Conservation (phyloP, 2,329 filamentous ascomycete species). For the Diplocarpon rosae region DNA sequence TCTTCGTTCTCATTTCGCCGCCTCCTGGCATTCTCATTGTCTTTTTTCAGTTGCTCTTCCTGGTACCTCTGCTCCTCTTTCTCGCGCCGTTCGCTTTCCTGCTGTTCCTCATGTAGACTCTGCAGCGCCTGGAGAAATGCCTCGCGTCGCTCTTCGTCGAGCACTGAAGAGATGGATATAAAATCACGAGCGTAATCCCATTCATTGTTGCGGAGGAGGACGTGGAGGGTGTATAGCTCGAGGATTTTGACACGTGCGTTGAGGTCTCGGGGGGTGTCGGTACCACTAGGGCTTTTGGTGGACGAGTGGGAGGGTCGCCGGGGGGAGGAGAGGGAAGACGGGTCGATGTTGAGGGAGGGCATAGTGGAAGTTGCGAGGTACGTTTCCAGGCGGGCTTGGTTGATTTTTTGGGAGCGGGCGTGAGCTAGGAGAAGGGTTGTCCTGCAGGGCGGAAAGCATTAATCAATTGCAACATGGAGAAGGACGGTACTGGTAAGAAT, state of each 20-base stretch:
- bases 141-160: constrained; percentile 87
- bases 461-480: too few relatives aligned
- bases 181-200: constrained; percentile 95
- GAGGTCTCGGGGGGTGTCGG: constrained; percentile 75
- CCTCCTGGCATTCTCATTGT: constrained; percentile 46
- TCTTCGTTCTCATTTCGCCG: constrained; percentile 49
- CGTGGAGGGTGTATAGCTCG: constrained; percentile 89
- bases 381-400: constrained; percentile 78
- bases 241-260: constrained; percentile 81
- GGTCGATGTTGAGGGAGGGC: constrained; percentile 62
- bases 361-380: constrained; percentile 71
- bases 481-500: constrained; percentile 12
- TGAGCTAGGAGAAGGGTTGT: constrained; percentile 87
- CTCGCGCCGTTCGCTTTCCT: constrained; percentile 53
- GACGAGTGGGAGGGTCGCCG: constrained; percentile 44
- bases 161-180: constrained; percentile 71
- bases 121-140: constrained; percentile 80
- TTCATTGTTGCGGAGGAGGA: constrained; percentile 84
- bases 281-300: constrained; percentile 40
- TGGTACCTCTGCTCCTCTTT: constrained; percentile 45
- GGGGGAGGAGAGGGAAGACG: constrained; percentile 38
- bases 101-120: constrained; percentile 72
- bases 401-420: constrained; percentile 69
- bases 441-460: constrained; percentile 33
- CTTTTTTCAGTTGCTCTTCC: constrained; percentile 44